phyloP scores from a whole-genome alignment of 768 basidiomycete species.

The Psilocybe cubensis region DNA sequence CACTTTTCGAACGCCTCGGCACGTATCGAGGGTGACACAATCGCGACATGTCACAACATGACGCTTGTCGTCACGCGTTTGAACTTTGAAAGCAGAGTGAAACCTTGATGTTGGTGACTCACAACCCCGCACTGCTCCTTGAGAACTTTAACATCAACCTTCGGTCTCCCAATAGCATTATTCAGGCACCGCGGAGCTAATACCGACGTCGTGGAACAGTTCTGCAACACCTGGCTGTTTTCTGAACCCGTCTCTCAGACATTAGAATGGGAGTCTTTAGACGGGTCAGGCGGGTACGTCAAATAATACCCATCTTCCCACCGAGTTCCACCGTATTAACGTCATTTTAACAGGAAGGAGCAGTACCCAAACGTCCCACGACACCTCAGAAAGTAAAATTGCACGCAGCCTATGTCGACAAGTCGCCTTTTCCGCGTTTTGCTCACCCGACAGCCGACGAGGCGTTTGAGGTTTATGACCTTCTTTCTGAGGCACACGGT shows the following conservation, averaged over 20 bases:
- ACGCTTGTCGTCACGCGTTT: conserved; percentile 20
- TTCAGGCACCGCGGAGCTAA: not conserved
- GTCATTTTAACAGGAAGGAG: not conserved
- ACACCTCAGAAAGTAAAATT: conserved; percentile 55
- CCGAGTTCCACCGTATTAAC: conserved; percentile 5
- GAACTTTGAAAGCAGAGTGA: not conserved
- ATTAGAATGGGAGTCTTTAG: conserved; percentile 1
- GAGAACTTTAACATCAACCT: not conserved
- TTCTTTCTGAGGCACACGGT: conserved; percentile 43
- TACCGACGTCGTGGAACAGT: not conserved
- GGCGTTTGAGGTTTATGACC: conserved; percentile 38
- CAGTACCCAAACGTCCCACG: conserved; percentile 14
- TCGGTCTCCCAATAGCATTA: not conserved
- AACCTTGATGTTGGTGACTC: conserved; percentile 5
- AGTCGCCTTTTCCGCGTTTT: conserved; percentile 53
- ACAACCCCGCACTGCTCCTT: not conserved
- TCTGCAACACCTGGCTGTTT: not conserved
- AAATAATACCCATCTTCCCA: conserved; percentile 9
- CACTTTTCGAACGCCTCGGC: conserved; percentile 12
- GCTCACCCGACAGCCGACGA: conserved; percentile 47
- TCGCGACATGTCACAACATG: conserved; percentile 26
- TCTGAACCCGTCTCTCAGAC: not conserved
- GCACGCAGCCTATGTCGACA: conserved; percentile 39
- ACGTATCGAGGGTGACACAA: conserved; percentile 5
- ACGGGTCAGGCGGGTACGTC: conserved; percentile 12